Conservation (phyloP, 2,329 filamentous ascomycete genomes). For the Ophiocordyceps polyrhachis-furcata region DNA sequence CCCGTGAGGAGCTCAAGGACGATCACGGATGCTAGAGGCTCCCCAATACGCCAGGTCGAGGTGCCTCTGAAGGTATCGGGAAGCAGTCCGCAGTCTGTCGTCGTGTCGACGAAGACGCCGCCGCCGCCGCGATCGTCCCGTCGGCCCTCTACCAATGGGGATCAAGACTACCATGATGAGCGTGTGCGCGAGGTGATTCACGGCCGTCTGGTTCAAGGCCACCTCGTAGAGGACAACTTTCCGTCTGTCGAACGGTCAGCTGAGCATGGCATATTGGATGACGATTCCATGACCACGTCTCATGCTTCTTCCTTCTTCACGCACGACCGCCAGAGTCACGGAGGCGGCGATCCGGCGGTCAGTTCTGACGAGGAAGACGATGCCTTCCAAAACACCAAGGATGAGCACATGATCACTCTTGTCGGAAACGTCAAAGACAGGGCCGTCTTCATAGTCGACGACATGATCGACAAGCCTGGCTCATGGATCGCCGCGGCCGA, state of each 20-base stretch:
- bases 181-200: slow-evolving; percentile 80
- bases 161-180: slow-evolving; percentile 52
- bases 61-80: slow-evolving; percentile 4
- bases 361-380: slow-evolving; percentile 89
- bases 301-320: slow-evolving; percentile 67
- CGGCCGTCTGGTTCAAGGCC: slow-evolving; percentile 77
- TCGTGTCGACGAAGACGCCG: slow-evolving; percentile 6
- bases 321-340: slow-evolving; percentile 47
- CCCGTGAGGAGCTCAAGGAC: slow-evolving; percentile 12
- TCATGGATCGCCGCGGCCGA: slow-evolving; percentile 97
- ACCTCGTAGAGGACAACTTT: slow-evolving; percentile 88
- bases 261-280: slow-evolving; percentile 45
- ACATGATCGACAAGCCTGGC: slow-evolving; percentile 95
- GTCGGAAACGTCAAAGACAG: slow-evolving; percentile 83
- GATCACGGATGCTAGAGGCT: slow-evolving; percentile 24
- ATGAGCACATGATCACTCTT: slow-evolving; percentile 93
- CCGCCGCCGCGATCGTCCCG: slow-evolving; percentile 8
- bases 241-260: slow-evolving; percentile 57
- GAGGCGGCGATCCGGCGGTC: slow-evolving; percentile 64
- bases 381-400: slow-evolving; percentile 56
- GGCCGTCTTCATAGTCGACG: slow-evolving; percentile 86
- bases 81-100: slow-evolving; percentile 2
- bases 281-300: slow-evolving; percentile 68
- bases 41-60: slow-evolving; percentile 19
- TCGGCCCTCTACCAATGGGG: slow-evolving; percentile 14